phyloP scores from a whole-genome alignment of 495 filamentous ascomycete genomes.

The Aspergillus ostianus region DNA sequence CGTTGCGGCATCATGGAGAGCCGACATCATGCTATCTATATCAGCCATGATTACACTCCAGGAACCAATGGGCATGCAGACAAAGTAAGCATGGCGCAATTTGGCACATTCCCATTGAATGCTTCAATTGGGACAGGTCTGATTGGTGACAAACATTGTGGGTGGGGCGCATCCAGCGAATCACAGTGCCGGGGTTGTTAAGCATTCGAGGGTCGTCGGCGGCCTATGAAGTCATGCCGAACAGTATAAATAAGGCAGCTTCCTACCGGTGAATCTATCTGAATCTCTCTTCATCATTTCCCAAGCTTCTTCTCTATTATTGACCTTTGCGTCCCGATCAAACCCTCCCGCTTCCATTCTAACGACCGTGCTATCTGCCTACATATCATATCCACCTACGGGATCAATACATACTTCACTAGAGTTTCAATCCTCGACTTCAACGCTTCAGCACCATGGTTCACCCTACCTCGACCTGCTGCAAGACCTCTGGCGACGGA shows the following conservation, averaged over 20 bases:
- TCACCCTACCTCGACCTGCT: slow-evolving; percentile 59
- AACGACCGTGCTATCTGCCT: background rate
- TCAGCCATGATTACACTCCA: too few relatives aligned
- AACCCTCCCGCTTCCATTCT: background rate
- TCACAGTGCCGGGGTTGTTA: slow-evolving; percentile 28
- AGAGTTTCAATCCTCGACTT: background rate
- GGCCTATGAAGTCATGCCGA: slow-evolving; percentile 14
- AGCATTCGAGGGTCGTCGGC: slow-evolving; percentile 14
- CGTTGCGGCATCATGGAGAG: too few relatives aligned
- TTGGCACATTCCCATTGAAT: background rate
- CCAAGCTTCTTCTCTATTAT: background rate
- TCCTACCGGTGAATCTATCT: background rate
- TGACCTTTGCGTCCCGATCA: background rate
- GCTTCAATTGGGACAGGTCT: background rate
- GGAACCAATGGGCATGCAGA: background rate
- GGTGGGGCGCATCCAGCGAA: slow-evolving; percentile 20
- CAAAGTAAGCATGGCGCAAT: background rate
- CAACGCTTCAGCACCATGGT: slow-evolving; percentile 41
- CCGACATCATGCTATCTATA: too few relatives aligned
- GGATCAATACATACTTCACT: too few relatives aligned
- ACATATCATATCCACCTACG: too few relatives aligned
- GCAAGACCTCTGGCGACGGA: slow-evolving; percentile 52
- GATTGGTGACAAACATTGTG: slow-evolving; percentile 12
- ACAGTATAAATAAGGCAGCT: slow-evolving; percentile 30
- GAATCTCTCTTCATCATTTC: background rate